Base-by-base conservation (phyloP, 805 yeast species). In the Candida boidinii region DNA sequence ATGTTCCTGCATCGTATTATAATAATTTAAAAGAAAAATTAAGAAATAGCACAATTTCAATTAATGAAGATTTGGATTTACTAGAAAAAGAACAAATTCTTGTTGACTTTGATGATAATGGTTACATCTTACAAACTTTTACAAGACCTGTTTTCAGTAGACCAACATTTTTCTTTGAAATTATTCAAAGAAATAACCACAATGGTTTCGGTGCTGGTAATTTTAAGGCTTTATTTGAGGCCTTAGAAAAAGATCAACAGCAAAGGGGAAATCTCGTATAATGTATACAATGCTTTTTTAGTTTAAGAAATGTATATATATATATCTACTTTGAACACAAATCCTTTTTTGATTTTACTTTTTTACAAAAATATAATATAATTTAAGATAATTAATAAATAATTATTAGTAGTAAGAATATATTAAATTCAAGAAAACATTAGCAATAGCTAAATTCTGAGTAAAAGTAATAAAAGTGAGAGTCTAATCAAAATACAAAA, bases 161-260 rank as follows among this genome's bases (percentile, higher is more conserved):
- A 24, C 95, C 95, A 19, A 83, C 94, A 0, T 64, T 84, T 28
- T 85, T 85, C 49, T 61, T 85, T 42, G 95, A 85, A 53, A 68
- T 85, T 17, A 85, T 85, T 40, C 92, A 85, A 56, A 68, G 95
- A 39, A 64, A 68, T 44, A 79, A 82, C 46, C 88, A 82, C 51
- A 69, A 78, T 39, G 95, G 95, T 0, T 85, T 85, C 56, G 95
- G 95, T 1, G 86, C 86, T 31, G 95, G 95, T 2, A 85, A 87
- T 39, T 85, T 85, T 60, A 80, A 76, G 51, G 82, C 92, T 0
- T 59, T 86, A 24, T 85, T 82, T 49, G 88, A 84, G 49, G 73
- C 81, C 6, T 75, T 85, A 36, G 95, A 85, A 52, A 66, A 66
- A n/a, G 88, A 83, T 43, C 95, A 85, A 51, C 64, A 53, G 36